Evolutionary conservation across 208 protist genomes (phyloP), one percentile per base, ranked within the genome.

Genomic region (Leishmania amazonensis): DNA sequence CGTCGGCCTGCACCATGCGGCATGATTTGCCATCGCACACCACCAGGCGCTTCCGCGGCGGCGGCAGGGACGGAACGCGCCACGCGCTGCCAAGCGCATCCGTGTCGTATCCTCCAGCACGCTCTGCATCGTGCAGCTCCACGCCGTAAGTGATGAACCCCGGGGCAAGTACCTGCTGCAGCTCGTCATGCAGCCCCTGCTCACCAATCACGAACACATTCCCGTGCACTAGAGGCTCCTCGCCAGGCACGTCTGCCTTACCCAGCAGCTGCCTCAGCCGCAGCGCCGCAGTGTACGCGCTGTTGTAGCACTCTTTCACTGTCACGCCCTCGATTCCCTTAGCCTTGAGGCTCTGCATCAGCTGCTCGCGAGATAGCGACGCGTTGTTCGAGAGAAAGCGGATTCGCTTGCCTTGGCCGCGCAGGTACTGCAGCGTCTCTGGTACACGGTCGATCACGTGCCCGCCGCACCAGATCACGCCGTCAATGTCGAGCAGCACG

Each of bases 321-420:
- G 71, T n/a, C 49, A 93, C 89, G 0, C 86, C 86, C 15, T 80
- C 71, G 67, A 96, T 87, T 21, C 93, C 93, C 24, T 85, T 85
- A 68, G 83, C 72, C 28, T 54, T 47, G 75, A 96, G 89, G 60
- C 65, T 72, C 57, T 81, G 47, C 57, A 67, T 42, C 35, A 95
- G 70, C 54, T 83, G 70, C 64, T 79, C 83, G 15, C 93, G 88
- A 7, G 87, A 93, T 11, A 92, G 73, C 3, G 87, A 89, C 28
- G 91, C 91, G 83, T 95, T 96, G 86, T 96, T 96, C 47, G 87
- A 90, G 45, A 96, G 76, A 70, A 96, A 95, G 45, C 91, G 91
- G 19, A 96, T 81, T 35, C 91, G 40, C 78, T 92, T 93, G 45
- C 90, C 89, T 40, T 72, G 57, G 1, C 58, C 28, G 62, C 89